Evolutionary conservation across 2,329 filamentous ascomycete genomes (phyloP).

Genomic region (Alternaria gaisen): DNA sequence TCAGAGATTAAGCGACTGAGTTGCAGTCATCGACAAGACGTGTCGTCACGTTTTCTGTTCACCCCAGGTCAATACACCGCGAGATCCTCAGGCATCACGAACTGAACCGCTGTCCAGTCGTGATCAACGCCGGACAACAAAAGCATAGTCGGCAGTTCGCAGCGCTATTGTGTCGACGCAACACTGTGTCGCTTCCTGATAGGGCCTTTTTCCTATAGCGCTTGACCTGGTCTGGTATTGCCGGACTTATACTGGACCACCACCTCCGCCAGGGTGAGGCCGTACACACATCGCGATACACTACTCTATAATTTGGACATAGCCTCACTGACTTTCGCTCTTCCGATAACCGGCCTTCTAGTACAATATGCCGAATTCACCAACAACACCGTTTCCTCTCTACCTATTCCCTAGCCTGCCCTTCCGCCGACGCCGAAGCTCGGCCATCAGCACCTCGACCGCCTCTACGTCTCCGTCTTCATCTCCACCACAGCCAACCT

Average conservation of each 20-base stretch:
- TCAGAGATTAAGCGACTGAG: background rate
- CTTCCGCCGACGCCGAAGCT: constrained; percentile 55
- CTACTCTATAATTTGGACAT: background rate
- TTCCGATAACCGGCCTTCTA: background rate
- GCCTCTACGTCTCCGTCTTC: constrained; percentile 30
- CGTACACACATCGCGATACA: background rate
- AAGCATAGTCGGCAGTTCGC: background rate
- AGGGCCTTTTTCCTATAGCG: background rate
- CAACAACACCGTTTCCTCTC: constrained; percentile 53
- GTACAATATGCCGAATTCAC: constrained; percentile 20
- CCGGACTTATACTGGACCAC: background rate
- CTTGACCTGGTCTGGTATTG: background rate
- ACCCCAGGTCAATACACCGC: background rate
- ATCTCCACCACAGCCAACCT: constrained; percentile 35
- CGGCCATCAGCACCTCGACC: constrained; percentile 45
- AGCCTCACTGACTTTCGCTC: background rate
- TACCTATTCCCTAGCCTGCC: constrained; percentile 50
- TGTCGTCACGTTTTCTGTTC: background rate
- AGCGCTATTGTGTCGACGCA: background rate
- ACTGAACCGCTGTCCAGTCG: background rate
- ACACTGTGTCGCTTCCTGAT: background rate
- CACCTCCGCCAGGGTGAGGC: background rate
- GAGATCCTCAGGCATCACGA: background rate
- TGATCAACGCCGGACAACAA: background rate
- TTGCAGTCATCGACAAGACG: background rate